Evolutionary conservation across 2,329 filamentous ascomycete genomes (phyloP).

Genomic region (Thielaviopsis ethacetica): DNA sequence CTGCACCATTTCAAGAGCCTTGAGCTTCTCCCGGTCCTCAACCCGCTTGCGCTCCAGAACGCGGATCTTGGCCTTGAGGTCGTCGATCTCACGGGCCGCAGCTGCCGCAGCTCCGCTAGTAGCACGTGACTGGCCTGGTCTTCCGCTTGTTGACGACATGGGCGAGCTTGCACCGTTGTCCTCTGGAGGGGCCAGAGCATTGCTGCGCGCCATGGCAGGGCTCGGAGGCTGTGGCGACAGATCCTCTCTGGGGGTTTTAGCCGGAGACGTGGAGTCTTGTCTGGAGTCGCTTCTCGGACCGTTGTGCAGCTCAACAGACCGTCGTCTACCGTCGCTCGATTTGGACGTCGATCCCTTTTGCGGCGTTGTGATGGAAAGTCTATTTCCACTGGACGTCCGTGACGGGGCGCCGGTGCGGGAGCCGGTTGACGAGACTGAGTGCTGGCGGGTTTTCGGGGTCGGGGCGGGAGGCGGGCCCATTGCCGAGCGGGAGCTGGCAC

Average conservation of each 20-base stretch:
- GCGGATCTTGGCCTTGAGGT: slow-evolving; percentile 73
- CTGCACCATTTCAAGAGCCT: slow-evolving; percentile 59
- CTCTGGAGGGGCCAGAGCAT: slow-evolving; percentile 35
- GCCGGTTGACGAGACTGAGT: slow-evolving; percentile 26
- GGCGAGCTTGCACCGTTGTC: slow-evolving; percentile 19
- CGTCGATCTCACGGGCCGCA: slow-evolving; percentile 56
- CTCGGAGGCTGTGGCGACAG: slow-evolving; percentile 33
- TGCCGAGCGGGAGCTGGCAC: slow-evolving; percentile 39
- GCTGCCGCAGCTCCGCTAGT: slow-evolving; percentile 31
- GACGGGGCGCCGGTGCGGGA: slow-evolving; percentile 20
- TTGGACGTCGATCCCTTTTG: slow-evolving; percentile 3
- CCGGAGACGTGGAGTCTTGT: slow-evolving; percentile 22
- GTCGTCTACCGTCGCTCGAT: slow-evolving; percentile 19
- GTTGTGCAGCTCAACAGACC: slow-evolving; percentile 24
- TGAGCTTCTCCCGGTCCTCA: slow-evolving; percentile 75
- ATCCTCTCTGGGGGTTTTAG: slow-evolving; percentile 35
- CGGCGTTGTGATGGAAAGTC: slow-evolving; percentile 6
- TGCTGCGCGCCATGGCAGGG: slow-evolving; percentile 33
- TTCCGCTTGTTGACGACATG: slow-evolving; percentile 13
- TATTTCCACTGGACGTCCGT: slow-evolving; percentile 23
- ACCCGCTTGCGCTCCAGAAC: slow-evolving; percentile 73
- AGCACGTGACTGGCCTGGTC: slow-evolving; percentile 16
- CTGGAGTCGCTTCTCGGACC: slow-evolving; percentile 1
- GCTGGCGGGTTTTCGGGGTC: slow-evolving; percentile 26
- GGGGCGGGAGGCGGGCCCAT: slow-evolving; percentile 50